Percentiles rank a stretch among this genome's conserved stretches.
Evolutionary conservation across 129 eudicot genomes (phyloP).

Genomic region (Tagetes patula): DNA sequence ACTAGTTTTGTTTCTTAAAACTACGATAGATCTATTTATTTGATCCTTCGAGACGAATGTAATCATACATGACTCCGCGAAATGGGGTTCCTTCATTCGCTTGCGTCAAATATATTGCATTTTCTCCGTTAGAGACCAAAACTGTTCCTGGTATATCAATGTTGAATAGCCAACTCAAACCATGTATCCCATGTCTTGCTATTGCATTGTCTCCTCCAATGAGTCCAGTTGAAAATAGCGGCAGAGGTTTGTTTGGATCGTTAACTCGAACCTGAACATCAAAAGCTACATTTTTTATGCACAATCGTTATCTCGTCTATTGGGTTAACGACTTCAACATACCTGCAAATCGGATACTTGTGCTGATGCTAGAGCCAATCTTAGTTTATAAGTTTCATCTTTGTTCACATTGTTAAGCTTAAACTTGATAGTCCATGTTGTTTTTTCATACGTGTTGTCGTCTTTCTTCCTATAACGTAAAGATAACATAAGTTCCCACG

Average conservation of each 20-base stretch:
- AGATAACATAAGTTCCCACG: neutral
- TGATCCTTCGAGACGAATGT: constrained; percentile 42
- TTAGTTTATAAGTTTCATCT: constrained; percentile 41
- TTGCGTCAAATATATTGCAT: constrained; percentile 51
- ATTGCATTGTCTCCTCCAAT: constrained; percentile 68
- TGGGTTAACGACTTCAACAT: neutral
- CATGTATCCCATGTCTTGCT: constrained; percentile 71
- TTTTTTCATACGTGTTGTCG: constrained; percentile 39
- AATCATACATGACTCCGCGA: constrained; percentile 45
- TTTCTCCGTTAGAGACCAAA: constrained; percentile 23
- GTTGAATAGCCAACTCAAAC: constrained; percentile 52
- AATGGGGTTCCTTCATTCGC: constrained; percentile 33
- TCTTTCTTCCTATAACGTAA: constrained; percentile 37
- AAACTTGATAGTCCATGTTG: constrained; percentile 70
- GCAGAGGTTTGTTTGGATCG: constrained; percentile 26
- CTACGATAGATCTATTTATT: neutral
- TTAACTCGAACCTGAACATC: constrained; percentile 49
- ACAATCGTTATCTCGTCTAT: neutral
- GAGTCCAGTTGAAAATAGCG: constrained; percentile 50
- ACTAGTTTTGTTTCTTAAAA: neutral
- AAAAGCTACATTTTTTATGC: neutral
- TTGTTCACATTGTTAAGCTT: constrained; percentile 32
- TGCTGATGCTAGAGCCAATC: constrained; percentile 68
- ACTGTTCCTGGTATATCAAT: constrained; percentile 37
- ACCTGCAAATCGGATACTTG: constrained; percentile 53